Evolutionary conservation across 768 basidiomycete genomes (phyloP).

Genomic region (Pulveroboletus sp.): DNA sequence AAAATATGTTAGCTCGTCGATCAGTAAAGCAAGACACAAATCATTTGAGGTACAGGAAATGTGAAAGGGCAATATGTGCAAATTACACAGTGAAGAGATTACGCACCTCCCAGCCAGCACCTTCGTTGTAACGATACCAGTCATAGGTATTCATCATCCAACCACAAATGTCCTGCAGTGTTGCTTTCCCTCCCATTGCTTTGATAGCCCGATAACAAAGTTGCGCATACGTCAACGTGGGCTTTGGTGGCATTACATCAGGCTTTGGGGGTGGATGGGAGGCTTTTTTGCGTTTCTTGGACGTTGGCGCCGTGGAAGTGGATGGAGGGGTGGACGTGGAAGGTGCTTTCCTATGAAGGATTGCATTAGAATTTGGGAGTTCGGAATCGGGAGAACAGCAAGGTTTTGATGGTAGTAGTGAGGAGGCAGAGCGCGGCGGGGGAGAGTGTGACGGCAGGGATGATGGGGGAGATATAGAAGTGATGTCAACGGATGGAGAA

Average conservation of each 20-base stretch:
- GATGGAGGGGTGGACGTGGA: conserved; percentile 15
- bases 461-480: conserved; percentile 76
- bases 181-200: conserved; percentile 77
- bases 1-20: conserved; percentile 9
- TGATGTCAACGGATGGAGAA: conserved; percentile 80
- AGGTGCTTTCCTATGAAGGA: conserved; percentile 40
- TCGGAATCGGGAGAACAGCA: conserved; percentile 46
- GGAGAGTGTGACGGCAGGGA: conserved; percentile 76
- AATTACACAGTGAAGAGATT: not conserved
- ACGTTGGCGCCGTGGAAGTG: conserved; percentile 20
- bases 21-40: conserved; percentile 1
- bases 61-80: not conserved
- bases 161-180: conserved; percentile 83
- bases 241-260: conserved; percentile 83
- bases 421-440: conserved; percentile 46
- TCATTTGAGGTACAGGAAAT: not conserved
- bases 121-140: conserved; percentile 84
- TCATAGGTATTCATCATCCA: conserved; percentile 90
- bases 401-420: conserved; percentile 41
- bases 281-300: conserved; percentile 72
- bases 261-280: conserved; percentile 45
- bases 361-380: conserved; percentile 60
- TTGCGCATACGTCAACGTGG: conserved; percentile 85
- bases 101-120: conserved; percentile 85
- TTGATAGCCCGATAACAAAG: conserved; percentile 88